Conservation (phyloP, 164 flowering plant genomes). For the Magnolia changhungtana region DNA sequence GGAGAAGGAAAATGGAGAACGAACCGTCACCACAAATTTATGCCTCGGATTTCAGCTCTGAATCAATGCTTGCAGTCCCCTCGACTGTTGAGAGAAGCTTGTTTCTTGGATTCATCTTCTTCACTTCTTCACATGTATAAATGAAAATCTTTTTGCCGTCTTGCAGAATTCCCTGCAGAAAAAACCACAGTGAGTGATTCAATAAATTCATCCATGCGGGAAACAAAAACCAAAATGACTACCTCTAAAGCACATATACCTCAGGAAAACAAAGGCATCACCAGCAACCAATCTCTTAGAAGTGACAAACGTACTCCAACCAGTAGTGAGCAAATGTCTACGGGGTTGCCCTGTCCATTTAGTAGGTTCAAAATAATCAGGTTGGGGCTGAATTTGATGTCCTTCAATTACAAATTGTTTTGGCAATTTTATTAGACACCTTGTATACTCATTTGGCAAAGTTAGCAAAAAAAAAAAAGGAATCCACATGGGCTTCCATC, state of each 20-base stretch:
- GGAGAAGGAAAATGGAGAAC: not conserved
- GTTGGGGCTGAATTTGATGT: not conserved
- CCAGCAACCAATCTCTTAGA: conserved; percentile 89
- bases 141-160: conserved; percentile 78
- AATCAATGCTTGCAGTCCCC: conserved; percentile 28
- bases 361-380: not conserved
- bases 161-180: conserved; percentile 79
- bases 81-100: conserved; percentile 43
- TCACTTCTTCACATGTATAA: conserved; percentile 79
- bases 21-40: not conserved
- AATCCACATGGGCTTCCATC: no score
- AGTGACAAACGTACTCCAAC: conserved; percentile 95
- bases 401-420: not conserved
- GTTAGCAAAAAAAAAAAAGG: no score
- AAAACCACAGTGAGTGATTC: not conserved
- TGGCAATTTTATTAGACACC: not conserved
- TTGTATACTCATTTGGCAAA: not conserved
- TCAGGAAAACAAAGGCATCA: conserved; percentile 87
- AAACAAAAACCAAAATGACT: not conserved
- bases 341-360: conserved; percentile 75
- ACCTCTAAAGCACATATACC: conserved; percentile 35
- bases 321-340: conserved; percentile 92
- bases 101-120: conserved; percentile 54
- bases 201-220: not conserved
- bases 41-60: conserved; percentile 5